Conservation (phyloP, 2,329 filamentous ascomycete species). For the Leptographium flavum region DNA sequence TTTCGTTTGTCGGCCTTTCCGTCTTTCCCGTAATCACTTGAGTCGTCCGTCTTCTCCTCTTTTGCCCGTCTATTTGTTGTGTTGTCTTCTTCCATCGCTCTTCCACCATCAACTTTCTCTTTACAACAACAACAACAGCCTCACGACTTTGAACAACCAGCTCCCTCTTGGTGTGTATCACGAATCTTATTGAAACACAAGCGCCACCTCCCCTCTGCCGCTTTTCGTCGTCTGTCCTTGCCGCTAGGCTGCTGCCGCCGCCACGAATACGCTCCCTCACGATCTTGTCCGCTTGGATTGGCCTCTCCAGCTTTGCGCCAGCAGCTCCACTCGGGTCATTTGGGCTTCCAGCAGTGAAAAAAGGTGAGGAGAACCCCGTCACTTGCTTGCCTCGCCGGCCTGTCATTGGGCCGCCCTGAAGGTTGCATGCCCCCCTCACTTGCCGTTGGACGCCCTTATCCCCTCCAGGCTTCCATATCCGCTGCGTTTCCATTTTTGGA, state of each 20-base stretch:
- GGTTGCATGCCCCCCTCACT: too few relatives aligned
- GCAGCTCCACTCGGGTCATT: neutral
- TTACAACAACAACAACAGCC: too few relatives aligned
- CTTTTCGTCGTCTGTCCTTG: neutral
- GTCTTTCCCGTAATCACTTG: too few relatives aligned
- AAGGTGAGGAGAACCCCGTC: too few relatives aligned
- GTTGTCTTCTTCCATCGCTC: neutral
- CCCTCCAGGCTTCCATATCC: too few relatives aligned
- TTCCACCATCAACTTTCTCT: neutral
- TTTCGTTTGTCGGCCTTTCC: neutral
- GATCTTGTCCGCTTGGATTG: neutral
- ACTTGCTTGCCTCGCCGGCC: too few relatives aligned
- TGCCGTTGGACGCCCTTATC: too few relatives aligned
- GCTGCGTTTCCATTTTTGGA: too few relatives aligned
- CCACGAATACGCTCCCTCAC: neutral
- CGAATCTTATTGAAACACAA: constrained; percentile 1
- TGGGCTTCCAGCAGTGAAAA: too few relatives aligned
- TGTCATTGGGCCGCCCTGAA: too few relatives aligned
- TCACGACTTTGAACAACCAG: neutral
- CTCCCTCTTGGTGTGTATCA: neutral
- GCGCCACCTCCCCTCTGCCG: neutral
- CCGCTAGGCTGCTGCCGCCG: neutral
- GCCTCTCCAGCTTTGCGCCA: neutral
- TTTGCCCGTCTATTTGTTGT: neutral
- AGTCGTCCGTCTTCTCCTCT: too few relatives aligned